Base-by-base conservation (phyloP, 352 stramenopile genomes). In the Phytophthora pini region DNA sequence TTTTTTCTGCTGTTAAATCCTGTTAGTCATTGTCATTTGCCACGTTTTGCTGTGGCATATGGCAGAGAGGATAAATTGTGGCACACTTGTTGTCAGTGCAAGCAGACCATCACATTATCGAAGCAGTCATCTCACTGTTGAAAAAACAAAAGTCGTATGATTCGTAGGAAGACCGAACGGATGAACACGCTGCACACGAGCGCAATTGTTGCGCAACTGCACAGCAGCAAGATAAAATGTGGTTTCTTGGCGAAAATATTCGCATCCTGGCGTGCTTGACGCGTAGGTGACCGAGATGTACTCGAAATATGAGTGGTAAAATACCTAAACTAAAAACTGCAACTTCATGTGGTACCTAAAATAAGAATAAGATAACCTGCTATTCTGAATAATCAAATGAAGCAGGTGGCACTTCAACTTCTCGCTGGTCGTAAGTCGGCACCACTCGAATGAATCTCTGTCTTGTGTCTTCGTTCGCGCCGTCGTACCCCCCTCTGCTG, bases 361-460 rank as follows among this genome's bases (percentile, higher is more conserved):
- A 36, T 36, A 36, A 36, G 31, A 36, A 36, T 3, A 36, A 1
- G 1, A 15, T 2, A 17, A 62, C 31, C 53, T 41, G 41, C 27
- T 40, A 58, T 48, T 0, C 12, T 55, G 5, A 2, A 12, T 47
- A 53, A 63, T 64, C 15, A 53, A 10, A 52, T 52, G 39, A 3
- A 56, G 26, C 43, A 66, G 49, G 34, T 54, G 6, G 6, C 15
- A 68, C 65, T 72, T 64, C 58, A 72, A 60, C 65, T 68, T 68
- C 32, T 56, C 65, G 58, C 39, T 68, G 46, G 58, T 68, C 65
- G 64, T 52, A 72, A 49, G 43, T 53, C 8, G 31, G 36, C 4
- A 38, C 29, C 2, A 27, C 12, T 47, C 5, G n/a, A 12, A 40
- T 39, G 43, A 8, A 34, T 34, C 41, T 17, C 24, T 32, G 34